These are phyloP conservation scores for Penicillium fimorum DNA, from an alignment of 495 filamentous ascomycete species.

Conservation along the genomic window DNA sequence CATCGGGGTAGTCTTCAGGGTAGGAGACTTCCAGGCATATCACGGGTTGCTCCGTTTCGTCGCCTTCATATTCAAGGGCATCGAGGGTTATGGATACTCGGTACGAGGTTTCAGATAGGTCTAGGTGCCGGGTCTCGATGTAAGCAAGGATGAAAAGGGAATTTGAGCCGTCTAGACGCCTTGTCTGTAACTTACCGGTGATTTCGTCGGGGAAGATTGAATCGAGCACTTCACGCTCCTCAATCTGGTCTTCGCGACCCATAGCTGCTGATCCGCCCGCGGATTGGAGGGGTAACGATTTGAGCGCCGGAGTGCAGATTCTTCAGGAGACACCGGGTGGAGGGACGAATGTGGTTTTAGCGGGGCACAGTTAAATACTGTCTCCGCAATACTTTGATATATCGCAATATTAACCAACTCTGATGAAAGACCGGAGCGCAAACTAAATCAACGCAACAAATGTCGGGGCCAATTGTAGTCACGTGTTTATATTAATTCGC, in stretches of 20 bases:
- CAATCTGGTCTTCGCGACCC: slow-evolving; percentile 90
- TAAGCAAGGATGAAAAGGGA: slow-evolving; percentile 3
- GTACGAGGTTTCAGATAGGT: slow-evolving; percentile 83
- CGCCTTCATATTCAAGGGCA: slow-evolving; percentile 58
- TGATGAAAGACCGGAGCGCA: slow-evolving; percentile 15
- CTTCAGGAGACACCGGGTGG: neutral
- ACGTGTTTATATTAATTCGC: neutral
- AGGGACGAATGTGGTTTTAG: neutral
- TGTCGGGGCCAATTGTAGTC: neutral
- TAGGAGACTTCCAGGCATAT: slow-evolving; percentile 81
- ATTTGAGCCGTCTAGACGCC: neutral
- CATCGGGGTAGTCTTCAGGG: slow-evolving; percentile 83
- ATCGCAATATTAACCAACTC: neutral
- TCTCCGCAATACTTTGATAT: neutral
- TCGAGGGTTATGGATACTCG: slow-evolving; percentile 81
- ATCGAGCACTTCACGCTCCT: slow-evolving; percentile 95
- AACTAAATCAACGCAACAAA: slow-evolving; percentile 2
- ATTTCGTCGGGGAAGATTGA: slow-evolving; percentile 99
- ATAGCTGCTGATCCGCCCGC: slow-evolving; percentile 53
- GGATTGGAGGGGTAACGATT: slow-evolving; percentile 36
- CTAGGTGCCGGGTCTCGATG: slow-evolving; percentile 41
- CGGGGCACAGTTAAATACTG: neutral
- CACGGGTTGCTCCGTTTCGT: slow-evolving; percentile 47
- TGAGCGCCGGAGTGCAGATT: slow-evolving; percentile 5
- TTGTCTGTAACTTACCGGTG: slow-evolving; percentile 56